phyloP scores from a whole-genome alignment of 2,329 filamentous ascomycete species.

The Lasiodiplodia sp. region DNA sequence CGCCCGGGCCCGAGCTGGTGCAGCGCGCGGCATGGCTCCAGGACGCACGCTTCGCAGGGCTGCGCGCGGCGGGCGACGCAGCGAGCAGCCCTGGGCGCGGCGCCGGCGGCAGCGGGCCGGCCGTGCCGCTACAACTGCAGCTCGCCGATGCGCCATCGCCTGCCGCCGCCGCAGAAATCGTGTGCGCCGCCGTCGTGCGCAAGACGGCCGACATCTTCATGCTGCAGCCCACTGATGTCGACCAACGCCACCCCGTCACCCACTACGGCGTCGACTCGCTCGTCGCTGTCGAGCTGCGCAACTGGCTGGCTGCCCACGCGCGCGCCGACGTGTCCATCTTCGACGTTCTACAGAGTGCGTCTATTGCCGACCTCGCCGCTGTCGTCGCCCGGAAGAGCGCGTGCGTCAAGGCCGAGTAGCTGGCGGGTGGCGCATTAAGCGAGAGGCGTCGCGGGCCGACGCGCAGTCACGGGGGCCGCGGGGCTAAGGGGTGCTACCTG shows the following conservation, averaged over 20 bases:
- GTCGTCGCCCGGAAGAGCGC: constrained; percentile 10
- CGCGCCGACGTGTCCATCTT: constrained; percentile 33
- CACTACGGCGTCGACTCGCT: constrained; percentile 38
- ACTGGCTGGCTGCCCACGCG: constrained; percentile 34
- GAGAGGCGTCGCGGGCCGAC: too few relatives aligned
- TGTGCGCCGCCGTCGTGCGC: too few relatives aligned
- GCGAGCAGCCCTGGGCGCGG: background rate
- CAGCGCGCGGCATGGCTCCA: constrained; percentile 28
- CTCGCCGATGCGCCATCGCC: constrained; percentile 9
- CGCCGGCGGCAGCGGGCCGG: constrained; percentile 21
- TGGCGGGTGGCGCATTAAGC: too few relatives aligned
- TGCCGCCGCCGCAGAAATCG: constrained; percentile 16
- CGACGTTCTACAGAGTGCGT: constrained; percentile 31
- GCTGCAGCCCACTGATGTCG: constrained; percentile 13
- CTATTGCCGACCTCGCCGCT: constrained; percentile 17
- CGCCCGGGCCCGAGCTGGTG: background rate
- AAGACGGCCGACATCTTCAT: constrained; percentile 10
- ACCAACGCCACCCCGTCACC: background rate
- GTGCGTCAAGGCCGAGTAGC: too few relatives aligned
- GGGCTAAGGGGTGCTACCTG: too few relatives aligned
- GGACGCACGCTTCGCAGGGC: constrained; percentile 20
- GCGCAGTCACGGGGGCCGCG: too few relatives aligned
- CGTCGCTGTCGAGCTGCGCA: constrained; percentile 37
- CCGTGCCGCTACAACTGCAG: constrained; percentile 12
- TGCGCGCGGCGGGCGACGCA: background rate